phyloP scores from a whole-genome alignment of 1,284 basidiomycete genomes.

The Marasmius fiardii region DNA sequence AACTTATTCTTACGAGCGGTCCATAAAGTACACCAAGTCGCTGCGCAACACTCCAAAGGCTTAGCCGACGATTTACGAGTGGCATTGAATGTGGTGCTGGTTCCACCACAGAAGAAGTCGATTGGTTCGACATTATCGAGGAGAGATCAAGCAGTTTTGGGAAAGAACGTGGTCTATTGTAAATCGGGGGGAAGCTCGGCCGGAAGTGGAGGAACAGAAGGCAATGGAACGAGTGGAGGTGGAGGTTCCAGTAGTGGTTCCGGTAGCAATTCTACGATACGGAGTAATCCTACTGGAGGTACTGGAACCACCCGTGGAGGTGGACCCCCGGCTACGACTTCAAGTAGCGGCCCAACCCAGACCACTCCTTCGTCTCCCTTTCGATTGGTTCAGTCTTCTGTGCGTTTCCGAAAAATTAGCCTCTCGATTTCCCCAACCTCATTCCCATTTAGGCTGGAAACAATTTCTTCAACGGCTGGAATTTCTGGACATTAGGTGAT shows the following conservation, averaged over 20 bases:
- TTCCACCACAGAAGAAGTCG: conserved; percentile 20
- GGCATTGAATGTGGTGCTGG: conserved; percentile 51
- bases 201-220: conserved; percentile 5
- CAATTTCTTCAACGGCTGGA: conserved; percentile 79
- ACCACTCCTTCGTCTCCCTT: conserved; percentile 26
- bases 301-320: conserved; percentile 4
- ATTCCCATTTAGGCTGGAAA: conserved; percentile 44
- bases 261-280: conserved; percentile 12
- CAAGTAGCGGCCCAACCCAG: conserved; percentile 16
- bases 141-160: conserved; percentile 15
- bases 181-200: conserved; percentile 24
- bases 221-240: conserved; percentile 3
- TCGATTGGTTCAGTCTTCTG: conserved; percentile 32
- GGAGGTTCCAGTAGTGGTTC: conserved; percentile 12
- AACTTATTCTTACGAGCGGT: conserved; percentile 37
- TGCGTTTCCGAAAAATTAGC: conserved; percentile 12
- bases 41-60: conserved; percentile 43
- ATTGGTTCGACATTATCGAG: conserved; percentile 1
- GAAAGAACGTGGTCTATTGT: conserved; percentile 35
- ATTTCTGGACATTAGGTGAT: conserved; percentile 70
- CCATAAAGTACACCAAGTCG: conserved; percentile 32
- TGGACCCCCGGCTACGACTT: conserved; percentile 12
- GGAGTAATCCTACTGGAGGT: conserved; percentile 4
- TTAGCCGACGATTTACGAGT: conserved; percentile 67
- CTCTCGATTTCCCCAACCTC: not conserved